A percentile compares a stretch with the other conserved stretches of the same genome.
Conservation (phyloP, 257 asterid species). For the Jasminum sambac region DNA sequence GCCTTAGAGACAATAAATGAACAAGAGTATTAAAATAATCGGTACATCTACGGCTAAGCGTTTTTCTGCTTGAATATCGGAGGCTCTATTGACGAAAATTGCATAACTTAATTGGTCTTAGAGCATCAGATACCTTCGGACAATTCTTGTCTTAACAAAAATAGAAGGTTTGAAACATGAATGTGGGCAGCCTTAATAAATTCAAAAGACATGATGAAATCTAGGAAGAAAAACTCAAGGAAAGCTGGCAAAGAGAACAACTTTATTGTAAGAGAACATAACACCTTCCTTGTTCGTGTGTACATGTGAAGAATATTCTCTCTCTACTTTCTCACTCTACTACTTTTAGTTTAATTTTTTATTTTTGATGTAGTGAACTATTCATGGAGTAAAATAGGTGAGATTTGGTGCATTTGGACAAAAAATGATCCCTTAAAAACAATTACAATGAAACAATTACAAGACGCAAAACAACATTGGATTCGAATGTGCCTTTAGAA, state of each 20-base stretch:
- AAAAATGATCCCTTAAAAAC: neutral
- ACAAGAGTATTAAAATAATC: too few species aligned
- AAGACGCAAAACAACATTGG: neutral
- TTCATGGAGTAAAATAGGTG: neutral
- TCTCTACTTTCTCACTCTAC: neutral
- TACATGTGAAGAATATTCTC: neutral
- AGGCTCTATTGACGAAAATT: too few species aligned
- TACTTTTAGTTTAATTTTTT: neutral
- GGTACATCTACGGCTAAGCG: too few species aligned
- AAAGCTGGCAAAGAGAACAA: conserved; percentile 1
- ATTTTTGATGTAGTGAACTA: neutral
- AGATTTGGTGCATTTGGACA: neutral
- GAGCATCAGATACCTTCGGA: too few species aligned
- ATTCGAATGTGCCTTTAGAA: neutral
- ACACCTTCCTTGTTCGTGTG: conserved; percentile 7
- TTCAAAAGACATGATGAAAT: conserved; percentile 13
- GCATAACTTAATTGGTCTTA: too few species aligned
- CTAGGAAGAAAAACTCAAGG: conserved; percentile 2
- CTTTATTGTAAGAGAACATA: neutral
- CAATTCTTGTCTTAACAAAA: too few species aligned
- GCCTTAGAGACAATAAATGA: too few species aligned
- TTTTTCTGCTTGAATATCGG: too few species aligned
- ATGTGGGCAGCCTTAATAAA: too few species aligned
- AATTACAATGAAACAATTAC: neutral
- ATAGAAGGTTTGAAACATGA: too few species aligned